Evolutionary conservation across 2,329 filamentous ascomycete genomes (phyloP), one percentile per base, ranked within the genome.

Genomic region (Epichloe uncinata): DNA sequence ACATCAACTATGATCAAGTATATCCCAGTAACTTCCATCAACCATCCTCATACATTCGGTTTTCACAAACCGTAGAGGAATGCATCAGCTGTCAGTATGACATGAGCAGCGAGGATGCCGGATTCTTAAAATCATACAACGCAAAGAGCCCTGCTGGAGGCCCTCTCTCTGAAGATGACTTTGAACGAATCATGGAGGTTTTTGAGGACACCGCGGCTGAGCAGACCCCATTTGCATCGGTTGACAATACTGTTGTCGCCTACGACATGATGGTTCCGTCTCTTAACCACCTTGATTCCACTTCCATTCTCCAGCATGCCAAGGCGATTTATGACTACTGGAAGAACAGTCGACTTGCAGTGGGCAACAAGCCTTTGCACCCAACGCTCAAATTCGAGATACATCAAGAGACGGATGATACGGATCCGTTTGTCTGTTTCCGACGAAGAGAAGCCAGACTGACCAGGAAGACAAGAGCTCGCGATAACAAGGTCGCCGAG

Each of bases 381-480:
- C 81, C 88, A 7, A 75, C 73, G 20, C 79, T 97, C 64, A 96
- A 96, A 71, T 93, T 95, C 57, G 93, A 98, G 71, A 94, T 84
- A 44, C 88, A 93, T 55, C 85, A 88, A 63, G 91, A 97, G 56
- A 94, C 84, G 53, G 93, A 98, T 66, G 93, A 98, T 64, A 81
- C 87, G 60, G 93, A 98, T 68, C 93, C 93, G 45, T 98, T 95
- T 69, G 90, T 98, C 61, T 98, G 93, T 69, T 98, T 98, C 78
- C 82, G 93, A 63, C 82, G 93, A 58, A 86, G 93, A 55, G 93
- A 98, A 68, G 87, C 95, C 44, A 84, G 93, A 51, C 88, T 95
- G 65, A 91, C 89, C 46, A 85, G 93, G 59, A 98, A 97, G 71
- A 98, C 93, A 37, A 80, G 93, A 62, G 88, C 87, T 58, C 82